Evolutionary conservation across 2,329 filamentous ascomycete species (phyloP).

Genomic region (Trichoderma sp.): DNA sequence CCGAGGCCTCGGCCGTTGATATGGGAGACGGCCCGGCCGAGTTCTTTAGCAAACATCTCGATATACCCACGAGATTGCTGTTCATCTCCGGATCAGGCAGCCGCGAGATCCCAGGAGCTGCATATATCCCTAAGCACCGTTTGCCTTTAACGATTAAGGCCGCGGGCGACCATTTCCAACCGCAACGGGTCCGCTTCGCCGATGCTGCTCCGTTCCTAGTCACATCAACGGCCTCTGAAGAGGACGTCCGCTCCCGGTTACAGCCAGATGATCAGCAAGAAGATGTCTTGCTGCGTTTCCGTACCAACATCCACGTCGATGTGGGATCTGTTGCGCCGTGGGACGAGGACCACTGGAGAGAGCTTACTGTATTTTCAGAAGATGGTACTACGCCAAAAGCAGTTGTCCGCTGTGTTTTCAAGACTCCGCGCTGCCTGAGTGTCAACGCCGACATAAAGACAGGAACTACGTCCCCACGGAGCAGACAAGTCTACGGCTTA

Average conservation of each 20-base stretch:
- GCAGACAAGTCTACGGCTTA: slow-evolving; percentile 22
- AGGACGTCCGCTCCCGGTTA: slow-evolving; percentile 19
- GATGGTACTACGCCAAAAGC: slow-evolving; percentile 19
- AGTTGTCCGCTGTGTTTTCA: slow-evolving; percentile 23
- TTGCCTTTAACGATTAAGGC: slow-evolving; percentile 16
- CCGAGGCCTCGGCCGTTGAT: slow-evolving; percentile 21
- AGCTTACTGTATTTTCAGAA: slow-evolving; percentile 19
- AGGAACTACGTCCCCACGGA: slow-evolving; percentile 14
- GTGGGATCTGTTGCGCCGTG: slow-evolving; percentile 18
- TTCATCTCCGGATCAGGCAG: slow-evolving; percentile 21
- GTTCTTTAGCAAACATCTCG: slow-evolving; percentile 24
- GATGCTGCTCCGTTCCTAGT: slow-evolving; percentile 23
- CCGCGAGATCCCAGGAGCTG: slow-evolving; percentile 22
- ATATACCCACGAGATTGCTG: slow-evolving; percentile 18
- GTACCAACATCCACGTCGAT: slow-evolving; percentile 24
- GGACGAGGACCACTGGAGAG: slow-evolving; percentile 23
- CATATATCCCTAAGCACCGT: slow-evolving; percentile 20
- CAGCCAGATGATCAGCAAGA: slow-evolving; percentile 12
- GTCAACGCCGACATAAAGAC: slow-evolving; percentile 22
- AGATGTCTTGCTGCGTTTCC: slow-evolving; percentile 22
- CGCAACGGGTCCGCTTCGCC: slow-evolving; percentile 23
- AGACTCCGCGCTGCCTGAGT: slow-evolving; percentile 22
- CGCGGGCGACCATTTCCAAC: slow-evolving; percentile 16
- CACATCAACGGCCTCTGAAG: slow-evolving; percentile 23
- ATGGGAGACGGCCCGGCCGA: slow-evolving; percentile 22